Percentiles rank a stretch among this genome's conserved stretches.
Evolutionary conservation across 2,329 filamentous ascomycete genomes (phyloP).

Genomic region (Diaporthe eres): DNA sequence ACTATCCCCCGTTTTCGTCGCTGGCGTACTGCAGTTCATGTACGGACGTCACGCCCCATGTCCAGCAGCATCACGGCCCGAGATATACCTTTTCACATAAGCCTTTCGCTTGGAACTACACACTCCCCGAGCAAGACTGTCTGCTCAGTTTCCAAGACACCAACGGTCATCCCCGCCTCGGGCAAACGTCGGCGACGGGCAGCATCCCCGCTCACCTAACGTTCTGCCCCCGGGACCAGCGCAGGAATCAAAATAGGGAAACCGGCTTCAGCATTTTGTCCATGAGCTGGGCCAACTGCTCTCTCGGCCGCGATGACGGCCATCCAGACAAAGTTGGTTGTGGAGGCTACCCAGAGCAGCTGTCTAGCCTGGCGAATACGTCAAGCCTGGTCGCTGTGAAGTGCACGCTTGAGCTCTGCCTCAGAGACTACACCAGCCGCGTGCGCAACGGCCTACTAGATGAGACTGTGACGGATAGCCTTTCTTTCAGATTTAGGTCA

Average conservation of each 20-base stretch:
- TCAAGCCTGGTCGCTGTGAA: not conserved
- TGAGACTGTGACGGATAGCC: not conserved
- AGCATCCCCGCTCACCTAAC: rapidly evolving
- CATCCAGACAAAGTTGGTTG: rapidly evolving
- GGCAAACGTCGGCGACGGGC: too few species aligned
- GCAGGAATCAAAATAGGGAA: rapidly evolving
- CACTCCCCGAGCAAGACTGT: not conserved
- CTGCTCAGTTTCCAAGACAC: not conserved
- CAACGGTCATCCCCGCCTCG: too few species aligned
- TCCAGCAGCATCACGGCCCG: not conserved
- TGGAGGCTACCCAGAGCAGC: not conserved
- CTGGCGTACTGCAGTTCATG: not conserved
- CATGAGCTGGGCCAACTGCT: not conserved
- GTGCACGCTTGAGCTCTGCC: not conserved
- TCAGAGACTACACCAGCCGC: not conserved
- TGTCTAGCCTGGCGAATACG: not conserved
- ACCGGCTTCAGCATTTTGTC: not conserved
- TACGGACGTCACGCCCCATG: not conserved
- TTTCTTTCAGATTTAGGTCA: not conserved
- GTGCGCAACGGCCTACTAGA: not conserved
- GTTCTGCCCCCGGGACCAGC: not conserved
- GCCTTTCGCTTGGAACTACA: not conserved
- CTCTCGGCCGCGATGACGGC: not conserved
- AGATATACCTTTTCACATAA: too few species aligned
- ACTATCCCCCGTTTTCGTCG: not conserved